Evolutionary conservation across 345 rosid species (phyloP).

Genomic region (Brassica cretica): DNA sequence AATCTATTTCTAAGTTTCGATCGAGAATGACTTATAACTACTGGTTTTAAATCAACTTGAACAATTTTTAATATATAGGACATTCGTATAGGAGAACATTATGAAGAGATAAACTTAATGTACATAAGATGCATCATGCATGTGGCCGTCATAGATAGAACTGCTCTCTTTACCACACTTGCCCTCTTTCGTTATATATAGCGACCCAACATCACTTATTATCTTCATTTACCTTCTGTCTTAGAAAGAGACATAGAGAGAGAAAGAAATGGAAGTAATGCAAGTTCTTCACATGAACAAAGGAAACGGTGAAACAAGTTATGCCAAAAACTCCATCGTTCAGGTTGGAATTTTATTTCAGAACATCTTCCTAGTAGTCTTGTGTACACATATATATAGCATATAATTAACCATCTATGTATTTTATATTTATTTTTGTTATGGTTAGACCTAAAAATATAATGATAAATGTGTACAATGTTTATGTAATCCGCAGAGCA

Average conservation of each 20-base stretch:
- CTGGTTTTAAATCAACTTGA: neutral
- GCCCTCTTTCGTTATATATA: conserved; percentile 31
- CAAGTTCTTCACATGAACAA: conserved; percentile 67
- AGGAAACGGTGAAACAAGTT: conserved; percentile 78
- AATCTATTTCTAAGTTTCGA: no score
- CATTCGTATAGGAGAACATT: conserved; percentile 1
- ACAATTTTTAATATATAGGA: neutral
- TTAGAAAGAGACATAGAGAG: conserved; percentile 4
- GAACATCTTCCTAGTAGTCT: neutral
- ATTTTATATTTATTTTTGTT: neutral
- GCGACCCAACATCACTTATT: conserved; percentile 26
- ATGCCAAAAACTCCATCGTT: conserved; percentile 60
- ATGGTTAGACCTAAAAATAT: neutral
- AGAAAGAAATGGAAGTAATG: conserved; percentile 45
- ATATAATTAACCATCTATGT: neutral
- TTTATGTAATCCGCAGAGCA: conserved; percentile 42
- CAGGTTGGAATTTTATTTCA: conserved; percentile 48
- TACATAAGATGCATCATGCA: conserved; percentile 15
- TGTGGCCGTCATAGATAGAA: conserved; percentile 17
- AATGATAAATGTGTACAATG: neutral
- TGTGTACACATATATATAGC: neutral
- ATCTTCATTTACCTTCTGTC: conserved; percentile 29
- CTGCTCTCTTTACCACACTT: conserved; percentile 2
- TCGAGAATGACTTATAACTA: no score
- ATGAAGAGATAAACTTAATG: conserved; percentile 2